Base-by-base conservation (phyloP, 495 filamentous ascomycete genomes). In the Neurospora tetrasperma region DNA sequence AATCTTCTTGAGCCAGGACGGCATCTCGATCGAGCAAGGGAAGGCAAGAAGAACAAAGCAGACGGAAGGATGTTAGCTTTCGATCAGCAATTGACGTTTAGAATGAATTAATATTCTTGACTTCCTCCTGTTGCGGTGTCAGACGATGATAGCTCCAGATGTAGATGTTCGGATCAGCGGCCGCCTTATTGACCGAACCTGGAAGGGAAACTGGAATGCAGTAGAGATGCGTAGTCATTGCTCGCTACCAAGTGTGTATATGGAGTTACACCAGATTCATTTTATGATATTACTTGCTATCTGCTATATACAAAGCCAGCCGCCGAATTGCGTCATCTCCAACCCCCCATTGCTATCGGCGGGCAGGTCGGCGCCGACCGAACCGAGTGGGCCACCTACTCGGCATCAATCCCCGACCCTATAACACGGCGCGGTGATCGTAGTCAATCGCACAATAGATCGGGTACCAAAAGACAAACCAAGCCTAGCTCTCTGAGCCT, bases 311-410 rank as follows among this genome's bases (percentile, higher is more conserved):
- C 14, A 66, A 59, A 66, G 27, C 35, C 40, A 69, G 11, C 46
- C 59, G 71, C 72, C 42, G 59, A 35, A 78, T 78, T 75, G 75
- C 77, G 77, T 75, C 73, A 78, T 78, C 74, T 70, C 5, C 73
- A 12, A 46, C 7, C 43, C 54, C 14, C 14, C 27, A 10, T 20
- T 23, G 2, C 27, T 2, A 35, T 62, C 54, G 14, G 27, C 54
- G 27, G 54, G 27, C 27, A 62, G 23, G 2, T 35, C 27, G 54
- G 27, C 20, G 38, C 38, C 69, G 11, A 39, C 54, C 69, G 38
- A 44, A 27, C 27, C 27, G 35, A 46, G 73, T 71, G 71, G 75
- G 69, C 70, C 73, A 46, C 70, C 27, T 14, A 66, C 14, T 66
- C 27, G 14, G 14, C 27, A 35, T 35, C 14, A 31, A 35, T 18